Evolutionary conservation across 2,329 filamentous ascomycete genomes (phyloP).

Genomic region (Coniochaeta sp.): DNA sequence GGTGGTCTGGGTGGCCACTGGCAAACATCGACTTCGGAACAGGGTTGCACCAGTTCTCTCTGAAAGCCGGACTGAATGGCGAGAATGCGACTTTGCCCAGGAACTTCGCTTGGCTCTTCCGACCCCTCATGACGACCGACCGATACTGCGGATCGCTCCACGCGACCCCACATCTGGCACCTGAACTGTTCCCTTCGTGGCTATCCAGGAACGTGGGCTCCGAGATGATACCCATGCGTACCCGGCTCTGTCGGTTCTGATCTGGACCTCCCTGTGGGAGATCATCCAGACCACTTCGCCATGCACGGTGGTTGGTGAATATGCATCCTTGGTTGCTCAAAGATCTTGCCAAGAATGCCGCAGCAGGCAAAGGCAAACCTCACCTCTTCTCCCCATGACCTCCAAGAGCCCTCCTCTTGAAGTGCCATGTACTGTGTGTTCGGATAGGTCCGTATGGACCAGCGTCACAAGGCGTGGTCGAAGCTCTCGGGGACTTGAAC

Average conservation of each 20-base stretch:
- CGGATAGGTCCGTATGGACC: background rate
- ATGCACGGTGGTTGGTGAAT: background rate
- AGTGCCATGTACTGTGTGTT: background rate
- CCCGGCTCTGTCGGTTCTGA: background rate
- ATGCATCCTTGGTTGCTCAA: background rate
- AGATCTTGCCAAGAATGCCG: background rate
- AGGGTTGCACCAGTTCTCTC: background rate
- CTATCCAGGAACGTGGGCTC: conserved; percentile 21
- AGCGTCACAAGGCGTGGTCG: background rate
- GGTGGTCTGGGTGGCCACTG: background rate
- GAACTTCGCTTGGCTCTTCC: background rate
- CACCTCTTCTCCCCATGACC: background rate
- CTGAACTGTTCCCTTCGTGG: conserved; percentile 18
- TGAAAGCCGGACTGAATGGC: background rate
- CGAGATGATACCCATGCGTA: conserved; percentile 13
- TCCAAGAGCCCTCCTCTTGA: background rate
- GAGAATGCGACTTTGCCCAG: background rate
- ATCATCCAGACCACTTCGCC: background rate
- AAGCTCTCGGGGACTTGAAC: background rate
- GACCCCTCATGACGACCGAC: background rate
- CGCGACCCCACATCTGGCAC: conserved; percentile 6
- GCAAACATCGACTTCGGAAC: background rate
- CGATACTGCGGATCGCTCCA: background rate
- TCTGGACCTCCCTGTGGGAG: background rate
- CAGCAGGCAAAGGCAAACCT: background rate